These are phyloP conservation scores for Fusarium metavorans DNA, from an alignment of 2,329 filamentous ascomycete genomes.

Conservation along the genomic window DNA sequence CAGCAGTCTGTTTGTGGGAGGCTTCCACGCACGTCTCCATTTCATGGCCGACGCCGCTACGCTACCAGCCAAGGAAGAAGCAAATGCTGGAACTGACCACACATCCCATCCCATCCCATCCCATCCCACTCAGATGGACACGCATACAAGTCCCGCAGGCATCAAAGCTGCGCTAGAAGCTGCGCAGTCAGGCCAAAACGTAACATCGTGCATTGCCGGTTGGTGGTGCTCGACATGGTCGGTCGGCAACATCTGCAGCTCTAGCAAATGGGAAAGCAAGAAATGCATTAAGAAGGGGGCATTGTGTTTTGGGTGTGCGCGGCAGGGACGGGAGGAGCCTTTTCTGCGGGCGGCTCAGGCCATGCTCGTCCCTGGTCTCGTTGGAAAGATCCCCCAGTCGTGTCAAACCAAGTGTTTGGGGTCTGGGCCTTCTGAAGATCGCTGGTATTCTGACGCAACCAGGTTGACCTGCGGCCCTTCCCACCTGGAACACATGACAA, in stretches of 20 bases:
- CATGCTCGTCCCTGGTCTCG: conserved; percentile 35
- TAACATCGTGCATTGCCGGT: conserved; percentile 38
- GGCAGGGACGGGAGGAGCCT: conserved; percentile 52
- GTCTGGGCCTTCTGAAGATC: conserved; percentile 17
- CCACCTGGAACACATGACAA: conserved; percentile 13
- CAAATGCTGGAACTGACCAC: not conserved
- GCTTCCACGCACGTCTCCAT: conserved; percentile 15
- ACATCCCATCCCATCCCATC: not conserved
- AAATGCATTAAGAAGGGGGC: conserved; percentile 18
- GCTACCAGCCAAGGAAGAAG: conserved; percentile 11
- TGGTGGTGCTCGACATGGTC: conserved; percentile 24
- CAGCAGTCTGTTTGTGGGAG: conserved; percentile 26
- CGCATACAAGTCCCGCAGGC: conserved; percentile 14
- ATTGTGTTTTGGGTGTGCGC: conserved; percentile 34
- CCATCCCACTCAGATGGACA: conserved; percentile 21
- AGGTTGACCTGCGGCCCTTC: conserved; percentile 11
- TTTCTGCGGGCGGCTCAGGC: conserved; percentile 44
- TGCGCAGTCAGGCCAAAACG: conserved; percentile 33
- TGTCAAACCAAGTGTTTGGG: conserved; percentile 16
- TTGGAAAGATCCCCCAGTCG: conserved; percentile 16
- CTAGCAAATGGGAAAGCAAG: conserved; percentile 20
- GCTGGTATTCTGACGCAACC: conserved; percentile 25
- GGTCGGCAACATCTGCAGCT: conserved; percentile 15
- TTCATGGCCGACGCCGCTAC: not conserved
- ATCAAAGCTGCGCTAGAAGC: conserved; percentile 22